These are phyloP conservation scores for Verruconis gallopava DNA, from an alignment of 2,329 filamentous ascomycete genomes.

Conservation along the genomic window DNA sequence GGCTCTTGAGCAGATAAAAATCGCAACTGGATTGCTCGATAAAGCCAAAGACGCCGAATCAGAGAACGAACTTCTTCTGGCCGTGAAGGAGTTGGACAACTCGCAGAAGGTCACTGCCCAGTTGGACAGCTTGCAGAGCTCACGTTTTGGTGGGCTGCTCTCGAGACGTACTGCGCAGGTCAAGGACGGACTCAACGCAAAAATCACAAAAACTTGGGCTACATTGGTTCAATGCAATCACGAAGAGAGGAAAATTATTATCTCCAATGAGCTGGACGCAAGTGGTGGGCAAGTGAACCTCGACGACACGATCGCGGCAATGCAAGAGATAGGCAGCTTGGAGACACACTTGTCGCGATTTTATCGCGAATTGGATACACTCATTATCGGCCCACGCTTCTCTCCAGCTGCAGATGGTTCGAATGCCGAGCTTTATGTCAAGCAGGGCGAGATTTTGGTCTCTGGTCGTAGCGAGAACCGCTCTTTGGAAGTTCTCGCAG, in stretches of 20 bases:
- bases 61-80: constrained; percentile 31
- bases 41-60: constrained; percentile 32
- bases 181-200: constrained; percentile 51
- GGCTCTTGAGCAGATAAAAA: constrained; percentile 38
- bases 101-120: constrained; percentile 42
- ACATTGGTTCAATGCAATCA: constrained; percentile 51
- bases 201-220: constrained; percentile 59
- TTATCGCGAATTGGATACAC: constrained; percentile 49
- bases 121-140: constrained; percentile 46
- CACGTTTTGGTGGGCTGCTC: constrained; percentile 34
- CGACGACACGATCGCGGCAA: constrained; percentile 22
- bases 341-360: constrained; percentile 43
- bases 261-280: constrained; percentile 11
- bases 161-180: constrained; percentile 52
- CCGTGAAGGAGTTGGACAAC: constrained; percentile 36
- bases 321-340: constrained; percentile 26
- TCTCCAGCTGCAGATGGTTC: constrained; percentile 21
- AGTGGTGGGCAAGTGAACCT: constrained; percentile 15
- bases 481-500: constrained; percentile 17
- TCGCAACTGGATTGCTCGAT: constrained; percentile 37
- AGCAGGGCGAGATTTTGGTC: constrained; percentile 23
- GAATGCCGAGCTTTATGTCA: constrained; percentile 20
- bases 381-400: constrained; percentile 49
- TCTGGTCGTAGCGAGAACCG: constrained; percentile 19
- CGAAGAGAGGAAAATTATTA: constrained; percentile 20